A percentile compares a stretch with the other conserved stretches of the same genome.
Conservation (phyloP, 768 basidiomycete species). For the Boletellus ananiceps region DNA sequence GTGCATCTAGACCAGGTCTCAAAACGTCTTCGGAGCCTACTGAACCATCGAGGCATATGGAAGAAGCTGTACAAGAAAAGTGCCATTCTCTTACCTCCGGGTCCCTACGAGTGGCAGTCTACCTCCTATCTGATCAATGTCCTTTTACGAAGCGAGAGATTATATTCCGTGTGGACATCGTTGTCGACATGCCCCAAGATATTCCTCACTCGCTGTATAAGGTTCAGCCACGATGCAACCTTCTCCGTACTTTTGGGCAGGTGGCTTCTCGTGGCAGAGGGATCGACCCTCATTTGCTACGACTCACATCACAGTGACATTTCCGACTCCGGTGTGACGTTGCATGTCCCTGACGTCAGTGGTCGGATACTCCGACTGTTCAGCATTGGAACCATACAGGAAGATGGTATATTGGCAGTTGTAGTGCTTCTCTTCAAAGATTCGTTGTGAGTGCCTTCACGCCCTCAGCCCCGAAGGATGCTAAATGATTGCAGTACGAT, state of each 20-base stretch:
- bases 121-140: constrained; percentile 1
- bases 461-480: not conserved
- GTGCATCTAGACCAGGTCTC: not conserved
- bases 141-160: constrained; percentile 4
- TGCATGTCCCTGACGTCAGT: not conserved
- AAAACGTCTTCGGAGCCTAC: not conserved
- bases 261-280: constrained; percentile 10
- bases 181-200: not conserved
- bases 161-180: constrained; percentile 5
- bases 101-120: constrained; percentile 13
- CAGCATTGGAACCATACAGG: not conserved
- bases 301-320: constrained; percentile 1
- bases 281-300: constrained; percentile 6
- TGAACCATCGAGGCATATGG: constrained; percentile 8
- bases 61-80: not conserved
- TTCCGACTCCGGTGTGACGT: not conserved
- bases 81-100: not conserved
- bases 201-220: not conserved
- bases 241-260: constrained; percentile 7
- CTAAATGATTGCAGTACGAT: constrained; percentile 2
- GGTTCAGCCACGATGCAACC: not conserved
- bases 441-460: not conserved
- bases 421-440: constrained; percentile 6
- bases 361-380: constrained; percentile 1
- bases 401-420: constrained; percentile 4